A percentile compares a stretch with the other conserved stretches of the same genome.
phyloP scores from a whole-genome alignment of 371 early-diverging fungal genomes.

The Rhizopus arrhizus region DNA sequence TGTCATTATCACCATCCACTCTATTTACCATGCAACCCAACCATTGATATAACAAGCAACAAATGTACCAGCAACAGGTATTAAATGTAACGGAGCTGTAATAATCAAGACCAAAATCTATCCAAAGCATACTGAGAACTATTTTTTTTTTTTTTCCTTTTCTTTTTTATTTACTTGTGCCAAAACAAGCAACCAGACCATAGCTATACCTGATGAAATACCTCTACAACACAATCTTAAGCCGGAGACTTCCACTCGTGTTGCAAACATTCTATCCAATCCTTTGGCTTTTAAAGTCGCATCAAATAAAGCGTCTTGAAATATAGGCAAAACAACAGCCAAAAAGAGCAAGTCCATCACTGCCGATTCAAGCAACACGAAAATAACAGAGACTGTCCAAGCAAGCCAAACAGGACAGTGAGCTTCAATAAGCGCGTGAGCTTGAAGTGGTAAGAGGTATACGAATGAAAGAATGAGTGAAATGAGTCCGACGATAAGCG shows the following conservation, averaged over 20 bases:
- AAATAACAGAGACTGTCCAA: slow-evolving; percentile 58
- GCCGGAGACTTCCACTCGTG: slow-evolving; percentile 36
- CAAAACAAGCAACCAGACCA: slow-evolving; percentile 30
- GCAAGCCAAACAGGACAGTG: slow-evolving; percentile 61
- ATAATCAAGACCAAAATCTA: slow-evolving; percentile 57
- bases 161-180: slow-evolving; percentile 21
- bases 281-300: slow-evolving; percentile 55
- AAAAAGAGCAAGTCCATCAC: slow-evolving; percentile 55
- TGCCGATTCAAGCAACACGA: slow-evolving; percentile 58
- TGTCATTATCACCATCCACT: background rate
- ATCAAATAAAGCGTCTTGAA: slow-evolving; percentile 61
- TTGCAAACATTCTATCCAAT: slow-evolving; percentile 51
- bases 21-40: slow-evolving; percentile 50
- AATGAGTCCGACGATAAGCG: slow-evolving; percentile 39
- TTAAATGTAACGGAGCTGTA: slow-evolving; percentile 62
- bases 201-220: slow-evolving; percentile 34
- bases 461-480: slow-evolving; percentile 46
- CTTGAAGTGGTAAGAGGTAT: slow-evolving; percentile 49
- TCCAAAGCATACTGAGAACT: slow-evolving; percentile 6
- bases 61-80: slow-evolving; percentile 61
- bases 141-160: slow-evolving; percentile 1
- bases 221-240: slow-evolving; percentile 47
- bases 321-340: slow-evolving; percentile 55
- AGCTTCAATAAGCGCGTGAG: slow-evolving; percentile 56
- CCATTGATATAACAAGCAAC: slow-evolving; percentile 64